Conservation (phyloP, 768 basidiomycete genomes). For the Phlebiopsis flavidoalba region DNA sequence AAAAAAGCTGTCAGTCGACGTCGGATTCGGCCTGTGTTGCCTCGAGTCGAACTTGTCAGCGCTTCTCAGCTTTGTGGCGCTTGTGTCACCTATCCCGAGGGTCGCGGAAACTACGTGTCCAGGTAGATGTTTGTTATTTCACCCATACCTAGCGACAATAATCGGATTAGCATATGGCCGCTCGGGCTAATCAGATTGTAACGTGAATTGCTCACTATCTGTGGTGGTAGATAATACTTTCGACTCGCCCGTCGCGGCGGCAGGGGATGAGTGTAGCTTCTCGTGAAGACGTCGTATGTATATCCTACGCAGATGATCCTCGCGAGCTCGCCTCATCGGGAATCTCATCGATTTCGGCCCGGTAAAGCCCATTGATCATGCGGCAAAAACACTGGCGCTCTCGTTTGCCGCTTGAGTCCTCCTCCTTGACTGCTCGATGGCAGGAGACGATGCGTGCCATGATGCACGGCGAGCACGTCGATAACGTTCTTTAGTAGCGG, state of each 20-base stretch:
- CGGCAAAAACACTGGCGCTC: slow-evolving; percentile 83
- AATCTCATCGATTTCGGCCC: slow-evolving; percentile 98
- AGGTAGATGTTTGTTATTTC: slow-evolving; percentile 99
- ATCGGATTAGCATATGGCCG: slow-evolving; percentile 16
- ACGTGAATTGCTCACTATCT: slow-evolving; percentile 70
- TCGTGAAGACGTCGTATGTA: slow-evolving; percentile 95
- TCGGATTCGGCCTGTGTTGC: slow-evolving; percentile 98
- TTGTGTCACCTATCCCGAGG: too few relatives aligned
- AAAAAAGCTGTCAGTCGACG: too few relatives aligned
- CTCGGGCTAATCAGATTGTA: background rate
- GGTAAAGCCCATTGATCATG: slow-evolving; percentile 99
- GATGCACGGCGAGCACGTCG: slow-evolving; percentile 95
- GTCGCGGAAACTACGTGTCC: slow-evolving; percentile 98
- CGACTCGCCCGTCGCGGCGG: slow-evolving; percentile 92
- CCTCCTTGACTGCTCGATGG: slow-evolving; percentile 99
- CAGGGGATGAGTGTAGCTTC: slow-evolving; percentile 92
- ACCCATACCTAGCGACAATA: slow-evolving; percentile 74
- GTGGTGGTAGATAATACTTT: slow-evolving; percentile 99
- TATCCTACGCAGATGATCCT: slow-evolving; percentile 99
- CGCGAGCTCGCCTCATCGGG: slow-evolving; percentile 89
- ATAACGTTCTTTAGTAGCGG: slow-evolving; percentile 99
- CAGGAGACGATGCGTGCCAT: slow-evolving; percentile 97
- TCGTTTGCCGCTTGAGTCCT: slow-evolving; percentile 98
- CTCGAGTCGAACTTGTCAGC: slow-evolving; percentile 96
- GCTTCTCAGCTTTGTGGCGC: slow-evolving; percentile 89